Percentiles rank a stretch among this genome's conserved stretches.
These are phyloP conservation scores for Cyberlindnera amylophila DNA, from an alignment of 805 yeast genomes.

Conservation along the genomic window DNA sequence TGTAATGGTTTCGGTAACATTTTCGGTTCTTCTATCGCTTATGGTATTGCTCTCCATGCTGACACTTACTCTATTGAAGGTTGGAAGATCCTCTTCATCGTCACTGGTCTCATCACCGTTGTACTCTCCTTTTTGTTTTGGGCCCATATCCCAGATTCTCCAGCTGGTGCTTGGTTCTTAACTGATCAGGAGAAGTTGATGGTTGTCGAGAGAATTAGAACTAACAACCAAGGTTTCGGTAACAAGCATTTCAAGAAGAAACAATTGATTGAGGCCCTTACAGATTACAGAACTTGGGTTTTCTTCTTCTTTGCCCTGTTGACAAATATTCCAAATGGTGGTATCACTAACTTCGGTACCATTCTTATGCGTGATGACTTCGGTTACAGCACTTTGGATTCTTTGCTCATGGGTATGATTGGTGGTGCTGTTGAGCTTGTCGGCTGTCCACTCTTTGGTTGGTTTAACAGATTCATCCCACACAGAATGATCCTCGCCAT, in stretches of 20 bases:
- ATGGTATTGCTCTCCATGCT: background rate
- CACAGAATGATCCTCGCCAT: background rate
- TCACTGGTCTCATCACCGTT: background rate
- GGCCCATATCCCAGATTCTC: background rate
- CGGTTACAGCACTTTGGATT: background rate
- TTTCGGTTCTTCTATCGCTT: background rate
- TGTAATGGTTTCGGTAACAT: background rate
- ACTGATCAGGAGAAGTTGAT: background rate
- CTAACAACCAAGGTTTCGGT: background rate
- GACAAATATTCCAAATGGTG: background rate
- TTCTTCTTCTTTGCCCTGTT: background rate
- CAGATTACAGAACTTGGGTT: background rate
- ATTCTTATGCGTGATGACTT: background rate
- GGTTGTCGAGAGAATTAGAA: background rate
- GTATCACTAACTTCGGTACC: background rate
- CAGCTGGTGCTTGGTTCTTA: background rate
- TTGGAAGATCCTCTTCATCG: background rate
- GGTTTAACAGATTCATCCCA: background rate
- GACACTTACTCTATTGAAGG: background rate
- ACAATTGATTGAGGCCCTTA: background rate
- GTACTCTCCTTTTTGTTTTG: background rate
- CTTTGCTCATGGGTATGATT: background rate
- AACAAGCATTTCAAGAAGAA: background rate
- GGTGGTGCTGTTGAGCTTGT: background rate
- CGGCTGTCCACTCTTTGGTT: background rate